These are phyloP conservation scores for Xylaria sp. DNA, from an alignment of 2,329 filamentous ascomycete genomes.

Conservation along the genomic window DNA sequence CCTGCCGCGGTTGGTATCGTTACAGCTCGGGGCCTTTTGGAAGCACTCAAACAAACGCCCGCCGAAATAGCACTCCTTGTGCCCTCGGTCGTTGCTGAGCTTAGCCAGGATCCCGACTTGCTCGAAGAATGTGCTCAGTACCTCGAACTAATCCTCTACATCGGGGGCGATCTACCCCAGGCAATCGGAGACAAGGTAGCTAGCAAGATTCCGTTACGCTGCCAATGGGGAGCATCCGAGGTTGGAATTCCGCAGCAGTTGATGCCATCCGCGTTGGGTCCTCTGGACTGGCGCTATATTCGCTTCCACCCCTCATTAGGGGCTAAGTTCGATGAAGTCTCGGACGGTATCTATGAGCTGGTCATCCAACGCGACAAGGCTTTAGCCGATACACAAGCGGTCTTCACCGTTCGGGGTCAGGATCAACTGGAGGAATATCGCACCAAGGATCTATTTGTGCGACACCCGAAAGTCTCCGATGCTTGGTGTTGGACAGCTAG, in stretches of 20 bases:
- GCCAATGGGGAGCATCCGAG: slow-evolving; percentile 52
- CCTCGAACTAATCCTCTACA: slow-evolving; percentile 51
- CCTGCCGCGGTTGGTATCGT: slow-evolving; percentile 41
- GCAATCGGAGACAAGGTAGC: slow-evolving; percentile 48
- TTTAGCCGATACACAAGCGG: slow-evolving; percentile 33
- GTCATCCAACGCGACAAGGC: slow-evolving; percentile 39
- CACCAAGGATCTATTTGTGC: slow-evolving; percentile 43
- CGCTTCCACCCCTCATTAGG: slow-evolving; percentile 49
- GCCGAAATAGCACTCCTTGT: slow-evolving; percentile 50
- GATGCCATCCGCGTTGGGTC: slow-evolving; percentile 35
- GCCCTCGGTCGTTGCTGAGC: slow-evolving; percentile 52
- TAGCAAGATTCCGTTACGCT: slow-evolving; percentile 48
- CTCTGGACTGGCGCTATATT: slow-evolving; percentile 50
- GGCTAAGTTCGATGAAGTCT: slow-evolving; percentile 43
- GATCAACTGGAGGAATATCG: slow-evolving; percentile 40
- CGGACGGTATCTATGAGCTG: slow-evolving; percentile 43
- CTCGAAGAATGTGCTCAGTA: slow-evolving; percentile 48
- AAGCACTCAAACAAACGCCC: slow-evolving; percentile 47
- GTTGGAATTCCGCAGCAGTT: slow-evolving; percentile 43
- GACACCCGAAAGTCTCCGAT: slow-evolving; percentile 42
- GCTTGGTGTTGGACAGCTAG: slow-evolving; percentile 46
- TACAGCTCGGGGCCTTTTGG: slow-evolving; percentile 46
- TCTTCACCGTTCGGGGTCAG: slow-evolving; percentile 28
- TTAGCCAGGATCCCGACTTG: slow-evolving; percentile 47
- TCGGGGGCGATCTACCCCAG: slow-evolving; percentile 53